Base-by-base conservation (phyloP, 2,329 filamentous ascomycete species). In the Calonectria henricotiae region DNA sequence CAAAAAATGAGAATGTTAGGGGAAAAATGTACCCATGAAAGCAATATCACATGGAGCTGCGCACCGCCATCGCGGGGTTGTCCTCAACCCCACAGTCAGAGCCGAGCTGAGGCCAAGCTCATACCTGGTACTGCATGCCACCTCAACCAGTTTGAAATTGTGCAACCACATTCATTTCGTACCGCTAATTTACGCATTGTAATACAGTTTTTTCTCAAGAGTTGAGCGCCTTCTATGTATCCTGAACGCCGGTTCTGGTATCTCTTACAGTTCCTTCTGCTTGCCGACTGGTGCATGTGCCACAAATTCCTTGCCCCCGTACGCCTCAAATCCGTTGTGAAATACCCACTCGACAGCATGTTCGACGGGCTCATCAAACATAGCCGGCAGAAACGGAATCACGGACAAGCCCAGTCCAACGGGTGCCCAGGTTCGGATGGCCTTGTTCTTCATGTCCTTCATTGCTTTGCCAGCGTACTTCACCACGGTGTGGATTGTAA, bases 301-400 rank as follows among this genome's bases (percentile, higher is more conserved):
- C 3, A 92, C 89, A 32, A 85, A 88, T 1, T 82, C 74, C 41
- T 86, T 82, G 1, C 90, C 95, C 4, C 94, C 95, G 68, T 94
- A 88, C 1, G 89, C 80, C 79, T 91, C 89, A 79, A 98, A 96
- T 0, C 89, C 93, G 76, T 91, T 93, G 78, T 97, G 93, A 85
- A 98, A 98, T 3, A 89, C 82, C 92, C 92, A 98, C 79, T 98
- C 95, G 0, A 98, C 94, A 0, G 93, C 94, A 72, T 94, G 89
- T 83, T 98, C 96, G 7, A 99, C 94, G 0, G 96, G 96, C 81
- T 97, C 89, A 79, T 99, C 95, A 76, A 98, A 98, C 66, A 98
- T 83, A 69, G 88, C 91, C 0, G 95, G 96, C 68, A 98, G 82
- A 81, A 95, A 93, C 0, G 95, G 96, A 9, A 98, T 95, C 9